A percentile compares a stretch with the other conserved stretches of the same genome.
Evolutionary conservation across 352 stramenopile genomes (phyloP).

Genomic region (Globisporangium okanoganense): DNA sequence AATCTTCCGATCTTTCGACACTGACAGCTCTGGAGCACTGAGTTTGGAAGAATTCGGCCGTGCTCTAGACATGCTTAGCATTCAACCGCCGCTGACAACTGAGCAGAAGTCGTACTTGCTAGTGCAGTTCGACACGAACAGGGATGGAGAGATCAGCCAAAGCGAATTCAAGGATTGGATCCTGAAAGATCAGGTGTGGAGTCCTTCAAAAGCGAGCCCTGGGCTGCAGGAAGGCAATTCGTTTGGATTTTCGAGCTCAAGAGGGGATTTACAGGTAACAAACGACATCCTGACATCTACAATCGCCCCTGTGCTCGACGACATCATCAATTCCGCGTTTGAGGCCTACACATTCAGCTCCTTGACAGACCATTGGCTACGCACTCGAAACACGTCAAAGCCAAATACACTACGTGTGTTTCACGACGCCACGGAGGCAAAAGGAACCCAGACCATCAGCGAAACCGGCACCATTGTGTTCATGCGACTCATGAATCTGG

Average conservation of each 20-base stretch:
- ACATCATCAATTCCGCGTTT: constrained; percentile 39
- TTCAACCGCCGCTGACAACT: constrained; percentile 49
- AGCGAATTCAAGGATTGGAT: constrained; percentile 71
- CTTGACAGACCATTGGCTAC: constrained; percentile 32
- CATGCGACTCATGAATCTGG: constrained; percentile 38
- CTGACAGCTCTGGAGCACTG: constrained; percentile 54
- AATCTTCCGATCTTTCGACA: constrained; percentile 55
- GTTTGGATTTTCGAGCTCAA: not conserved
- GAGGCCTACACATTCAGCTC: constrained; percentile 29
- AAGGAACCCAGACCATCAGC: not conserved
- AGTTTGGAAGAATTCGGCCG: constrained; percentile 53
- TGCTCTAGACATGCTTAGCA: constrained; percentile 38
- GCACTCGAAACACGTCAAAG: constrained; percentile 28
- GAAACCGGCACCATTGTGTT: constrained; percentile 36
- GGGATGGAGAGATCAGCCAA: constrained; percentile 60
- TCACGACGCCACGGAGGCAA: constrained; percentile 11
- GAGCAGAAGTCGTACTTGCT: constrained; percentile 49
- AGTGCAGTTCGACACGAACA: constrained; percentile 66
- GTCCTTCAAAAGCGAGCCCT: constrained; percentile 12
- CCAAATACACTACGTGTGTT: constrained; percentile 7
- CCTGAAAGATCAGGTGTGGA: constrained; percentile 55
- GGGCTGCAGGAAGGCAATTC: not conserved
- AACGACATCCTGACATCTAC: constrained; percentile 25
- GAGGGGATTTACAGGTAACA: not conserved
- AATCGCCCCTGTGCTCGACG: constrained; percentile 34